Conservation (phyloP, 441 rosid genomes). For the Adansonia madagascariensis region DNA sequence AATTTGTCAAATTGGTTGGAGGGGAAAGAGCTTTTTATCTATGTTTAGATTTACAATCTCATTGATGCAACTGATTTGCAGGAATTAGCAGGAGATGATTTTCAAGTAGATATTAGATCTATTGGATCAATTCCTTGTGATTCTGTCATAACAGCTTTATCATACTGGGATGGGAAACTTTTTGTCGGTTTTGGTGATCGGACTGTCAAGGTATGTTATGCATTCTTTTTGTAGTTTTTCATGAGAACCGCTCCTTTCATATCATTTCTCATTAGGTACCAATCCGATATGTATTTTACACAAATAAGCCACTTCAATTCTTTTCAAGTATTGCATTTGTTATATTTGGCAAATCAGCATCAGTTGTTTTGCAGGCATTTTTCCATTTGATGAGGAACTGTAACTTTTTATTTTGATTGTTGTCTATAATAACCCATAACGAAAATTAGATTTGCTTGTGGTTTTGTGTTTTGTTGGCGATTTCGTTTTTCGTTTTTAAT, state of each 20-base stretch:
- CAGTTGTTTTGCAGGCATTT: not conserved
- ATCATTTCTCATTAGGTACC: not conserved
- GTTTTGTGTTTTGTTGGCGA: not conserved
- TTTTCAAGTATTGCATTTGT: not conserved
- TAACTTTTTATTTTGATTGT: not conserved
- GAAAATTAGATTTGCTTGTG: not conserved
- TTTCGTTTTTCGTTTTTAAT: not conserved
- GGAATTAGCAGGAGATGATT: conserved; percentile 80
- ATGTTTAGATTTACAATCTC: conserved; percentile 14
- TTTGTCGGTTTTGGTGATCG: conserved; percentile 75
- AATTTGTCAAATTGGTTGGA: not conserved
- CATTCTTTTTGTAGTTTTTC: not conserved
- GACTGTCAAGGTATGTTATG: conserved; percentile 56
- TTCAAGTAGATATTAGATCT: conserved; percentile 48
- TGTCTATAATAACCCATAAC: not conserved
- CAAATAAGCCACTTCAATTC: conserved; percentile 8
- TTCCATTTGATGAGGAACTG: not conserved
- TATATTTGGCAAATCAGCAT: not conserved
- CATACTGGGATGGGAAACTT: conserved; percentile 76
- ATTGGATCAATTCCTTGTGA: conserved; percentile 68
- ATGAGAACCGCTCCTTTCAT: not conserved
- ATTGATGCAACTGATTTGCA: conserved; percentile 30
- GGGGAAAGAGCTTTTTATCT: not conserved
- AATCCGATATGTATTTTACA: not conserved
- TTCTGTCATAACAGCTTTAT: conserved; percentile 69